These are phyloP conservation scores for Phlebiopsis flavidoalba DNA, from an alignment of 768 basidiomycete genomes.

Conservation along the genomic window DNA sequence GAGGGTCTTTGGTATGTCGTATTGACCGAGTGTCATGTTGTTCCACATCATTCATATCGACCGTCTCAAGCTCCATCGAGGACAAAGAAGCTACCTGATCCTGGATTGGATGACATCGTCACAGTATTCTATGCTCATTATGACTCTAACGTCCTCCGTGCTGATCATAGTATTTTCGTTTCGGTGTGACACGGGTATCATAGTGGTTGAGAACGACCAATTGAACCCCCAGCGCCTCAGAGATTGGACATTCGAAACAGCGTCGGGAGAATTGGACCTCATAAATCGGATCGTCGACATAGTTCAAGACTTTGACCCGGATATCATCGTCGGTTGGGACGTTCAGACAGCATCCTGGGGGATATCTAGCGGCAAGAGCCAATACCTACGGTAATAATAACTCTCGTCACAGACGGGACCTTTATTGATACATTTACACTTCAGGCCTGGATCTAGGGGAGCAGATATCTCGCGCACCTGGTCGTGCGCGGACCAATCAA, in stretches of 20 bases:
- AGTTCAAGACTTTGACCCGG: conserved; percentile 78
- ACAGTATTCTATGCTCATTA: conserved; percentile 76
- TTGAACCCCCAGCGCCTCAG: conserved; percentile 39
- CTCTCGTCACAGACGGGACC: background rate
- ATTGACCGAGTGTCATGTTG: background rate
- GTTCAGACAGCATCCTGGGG: conserved; percentile 87
- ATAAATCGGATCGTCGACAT: conserved; percentile 73
- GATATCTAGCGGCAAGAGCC: conserved; percentile 74
- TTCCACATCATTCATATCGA: background rate
- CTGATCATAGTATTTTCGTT: conserved; percentile 33
- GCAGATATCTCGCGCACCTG: conserved; percentile 70
- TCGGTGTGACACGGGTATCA: conserved; percentile 39
- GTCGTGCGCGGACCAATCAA: conserved; percentile 29
- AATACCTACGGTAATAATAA: conserved; percentile 45
- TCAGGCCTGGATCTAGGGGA: conserved; percentile 73
- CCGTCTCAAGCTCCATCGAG: conserved; percentile 49
- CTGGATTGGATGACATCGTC: conserved; percentile 57
- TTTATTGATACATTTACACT: background rate
- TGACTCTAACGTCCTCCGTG: conserved; percentile 30
- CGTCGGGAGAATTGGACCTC: conserved; percentile 71
- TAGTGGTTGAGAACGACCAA: conserved; percentile 43
- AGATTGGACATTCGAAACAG: conserved; percentile 42
- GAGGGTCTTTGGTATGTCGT: conserved; percentile 76
- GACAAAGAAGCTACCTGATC: conserved; percentile 56
- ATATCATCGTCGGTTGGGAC: conserved; percentile 91